Evolutionary conservation across 257 asterid genomes (phyloP).

Genomic region (Vinca minor): DNA sequence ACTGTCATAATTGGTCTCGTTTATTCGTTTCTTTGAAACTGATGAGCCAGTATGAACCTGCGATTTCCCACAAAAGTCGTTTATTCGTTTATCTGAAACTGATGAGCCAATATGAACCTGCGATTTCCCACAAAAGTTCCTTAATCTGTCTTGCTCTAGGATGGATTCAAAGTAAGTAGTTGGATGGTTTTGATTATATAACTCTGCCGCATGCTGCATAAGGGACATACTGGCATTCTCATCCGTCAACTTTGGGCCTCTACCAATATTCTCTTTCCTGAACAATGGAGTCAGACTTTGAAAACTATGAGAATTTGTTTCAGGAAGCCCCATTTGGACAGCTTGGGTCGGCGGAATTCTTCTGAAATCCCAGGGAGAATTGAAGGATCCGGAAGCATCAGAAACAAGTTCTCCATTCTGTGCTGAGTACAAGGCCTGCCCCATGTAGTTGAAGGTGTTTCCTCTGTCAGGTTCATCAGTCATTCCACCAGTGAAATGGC

Average conservation of each 20-base stretch:
- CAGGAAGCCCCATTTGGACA: slow-evolving; percentile 17
- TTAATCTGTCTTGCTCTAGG: slow-evolving; percentile 21
- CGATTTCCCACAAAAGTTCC: slow-evolving; percentile 17
- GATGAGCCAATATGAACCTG: slow-evolving; percentile 13
- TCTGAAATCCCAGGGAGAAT: slow-evolving; percentile 18
- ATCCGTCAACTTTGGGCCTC: slow-evolving; percentile 16
- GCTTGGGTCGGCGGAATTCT: slow-evolving; percentile 13
- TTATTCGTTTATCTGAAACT: too few species aligned
- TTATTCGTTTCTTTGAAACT: slow-evolving; percentile 11
- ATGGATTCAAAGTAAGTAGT: slow-evolving; percentile 20
- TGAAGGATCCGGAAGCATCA: slow-evolving; percentile 21
- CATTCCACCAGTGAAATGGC: slow-evolving; percentile 21
- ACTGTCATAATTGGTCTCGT: slow-evolving; percentile 14
- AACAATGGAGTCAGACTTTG: slow-evolving; percentile 22
- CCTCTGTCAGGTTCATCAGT: slow-evolving; percentile 21
- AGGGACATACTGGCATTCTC: slow-evolving; percentile 24
- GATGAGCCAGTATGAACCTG: slow-evolving; percentile 13
- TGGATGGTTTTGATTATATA: slow-evolving; percentile 16
- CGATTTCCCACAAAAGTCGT: slow-evolving; percentile 17
- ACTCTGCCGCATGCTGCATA: slow-evolving; percentile 22
- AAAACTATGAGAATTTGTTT: slow-evolving; percentile 21
- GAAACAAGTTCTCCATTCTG: slow-evolving; percentile 18
- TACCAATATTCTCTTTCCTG: slow-evolving; percentile 13
- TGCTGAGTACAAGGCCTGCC: slow-evolving; percentile 22
- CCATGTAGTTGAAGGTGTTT: slow-evolving; percentile 24